Evolutionary conservation across 148 eudicot species (phyloP).

Genomic region (Salicornia ramosissima): DNA sequence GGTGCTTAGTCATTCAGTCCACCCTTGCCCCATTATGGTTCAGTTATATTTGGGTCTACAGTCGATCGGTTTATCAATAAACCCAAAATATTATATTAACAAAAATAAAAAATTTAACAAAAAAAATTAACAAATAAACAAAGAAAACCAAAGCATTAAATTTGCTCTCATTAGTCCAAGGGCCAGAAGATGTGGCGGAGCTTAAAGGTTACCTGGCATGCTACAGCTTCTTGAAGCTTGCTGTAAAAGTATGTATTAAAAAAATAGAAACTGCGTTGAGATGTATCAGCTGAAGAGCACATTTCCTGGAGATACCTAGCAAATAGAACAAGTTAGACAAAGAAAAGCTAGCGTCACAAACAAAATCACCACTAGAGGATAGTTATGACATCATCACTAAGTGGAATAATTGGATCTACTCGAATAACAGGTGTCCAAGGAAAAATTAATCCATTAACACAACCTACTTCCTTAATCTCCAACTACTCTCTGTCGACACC

Average conservation of each 20-base stretch:
- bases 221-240: conserved; percentile 69
- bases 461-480: background rate
- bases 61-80: background rate
- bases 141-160: no score
- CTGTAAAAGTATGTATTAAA: conserved; percentile 89
- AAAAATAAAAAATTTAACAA: background rate
- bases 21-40: background rate
- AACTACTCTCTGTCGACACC: background rate
- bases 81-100: background rate
- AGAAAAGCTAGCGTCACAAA: background rate
- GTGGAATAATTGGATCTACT: background rate
- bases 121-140: background rate
- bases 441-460: background rate
- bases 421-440: background rate
- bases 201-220: conserved; percentile 41
- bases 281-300: conserved; percentile 31
- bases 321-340: conserved; percentile 21
- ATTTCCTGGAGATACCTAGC: conserved; percentile 62
- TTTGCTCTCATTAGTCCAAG: background rate
- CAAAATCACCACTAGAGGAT: conserved; percentile 1
- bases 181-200: conserved; percentile 5
- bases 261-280: conserved; percentile 46
- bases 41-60: background rate
- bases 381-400: background rate
- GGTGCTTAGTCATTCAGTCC: background rate